Base-by-base conservation (phyloP, 148 eudicot genomes). In the Hydrangea macrophylla region DNA sequence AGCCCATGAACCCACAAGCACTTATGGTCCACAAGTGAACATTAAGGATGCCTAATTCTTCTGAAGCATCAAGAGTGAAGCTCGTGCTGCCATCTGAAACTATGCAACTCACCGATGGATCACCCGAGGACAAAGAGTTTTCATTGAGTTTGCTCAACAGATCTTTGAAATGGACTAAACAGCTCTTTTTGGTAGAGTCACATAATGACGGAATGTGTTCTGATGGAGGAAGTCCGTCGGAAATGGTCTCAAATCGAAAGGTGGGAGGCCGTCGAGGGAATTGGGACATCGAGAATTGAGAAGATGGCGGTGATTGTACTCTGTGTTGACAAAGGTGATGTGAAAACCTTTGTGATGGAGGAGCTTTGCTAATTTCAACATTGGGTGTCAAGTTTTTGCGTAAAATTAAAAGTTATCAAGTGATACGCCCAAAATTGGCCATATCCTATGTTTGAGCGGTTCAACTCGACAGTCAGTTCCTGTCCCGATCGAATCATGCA, bases 251-350 rank as follows among this genome's bases (percentile, higher is more conserved):
- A 12, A 59, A 80, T 15, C 62, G 64, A 23, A 76, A 80, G 5
- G 67, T 70, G 9, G 76, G 26, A 61, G 75, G 40, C 73, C 57
- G 35, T 60, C 50, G 1, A 45, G 68, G 0, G 77, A 37, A 5
- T 26, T 15, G 4, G 67, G 62, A 0, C 78, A 78, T 0, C 58
- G 42, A 1, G 80, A 44, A 3, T 75, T 50, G 0, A 65, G 11
- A 9, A 80, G 44, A 39, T 80, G 84, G 15, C 27, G 55, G 39
- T 42, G 70, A 40, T 80, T 80, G 70, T 26, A 73, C 51, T 76
- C 75, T 0, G 73, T 80, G 69, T 65, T 51, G 40, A 80, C 80
- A 12, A 76, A 80, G 23, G 84, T 80, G 42, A 80, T 66, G 73
- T 80, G 78, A 30, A 80, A 76, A 70, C 78, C 78, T 26, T 35